Conservation (phyloP, 2,329 filamentous ascomycete genomes). For the Zymoseptoria passerinii region DNA sequence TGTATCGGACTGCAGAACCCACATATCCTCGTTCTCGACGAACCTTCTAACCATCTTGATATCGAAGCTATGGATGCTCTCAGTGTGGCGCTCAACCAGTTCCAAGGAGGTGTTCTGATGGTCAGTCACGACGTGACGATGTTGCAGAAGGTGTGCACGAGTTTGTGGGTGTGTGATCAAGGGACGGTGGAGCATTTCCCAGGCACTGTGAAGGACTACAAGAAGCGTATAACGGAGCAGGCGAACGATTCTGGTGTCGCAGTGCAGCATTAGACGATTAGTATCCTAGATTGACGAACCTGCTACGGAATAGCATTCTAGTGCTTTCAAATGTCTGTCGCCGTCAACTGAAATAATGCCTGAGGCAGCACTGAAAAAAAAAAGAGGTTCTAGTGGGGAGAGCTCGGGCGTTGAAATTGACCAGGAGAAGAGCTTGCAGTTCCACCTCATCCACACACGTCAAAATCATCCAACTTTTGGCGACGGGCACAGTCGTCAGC, state of each 20-base stretch:
- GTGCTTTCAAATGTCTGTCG: background rate
- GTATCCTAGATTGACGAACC: background rate
- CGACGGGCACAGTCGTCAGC: conserved; percentile 27
- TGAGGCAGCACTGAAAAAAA: background rate
- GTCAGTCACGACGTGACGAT: conserved; percentile 99
- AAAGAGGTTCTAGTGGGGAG: background rate
- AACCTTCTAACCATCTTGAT: conserved; percentile 97
- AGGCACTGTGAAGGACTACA: conserved; percentile 92
- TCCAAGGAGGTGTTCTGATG: conserved; percentile 94
- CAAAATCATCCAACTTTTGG: conserved; percentile 5
- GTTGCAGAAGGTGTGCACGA: conserved; percentile 91
- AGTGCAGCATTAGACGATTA: conserved; percentile 27
- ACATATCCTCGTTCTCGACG: conserved; percentile 94
- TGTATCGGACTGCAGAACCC: conserved; percentile 88
- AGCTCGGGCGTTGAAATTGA: background rate
- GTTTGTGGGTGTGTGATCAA: conserved; percentile 86
- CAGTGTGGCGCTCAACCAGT: conserved; percentile 70
- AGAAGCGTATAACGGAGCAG: conserved; percentile 88
- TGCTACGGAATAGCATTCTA: background rate
- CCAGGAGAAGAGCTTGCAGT: background rate
- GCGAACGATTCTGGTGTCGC: conserved; percentile 65
- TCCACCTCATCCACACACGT: background rate
- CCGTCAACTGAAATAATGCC: background rate
- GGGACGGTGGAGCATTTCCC: conserved; percentile 94
- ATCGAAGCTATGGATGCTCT: conserved; percentile 97